Base-by-base conservation (phyloP, 257 asterid species). In the Jacaranda copaia region DNA sequence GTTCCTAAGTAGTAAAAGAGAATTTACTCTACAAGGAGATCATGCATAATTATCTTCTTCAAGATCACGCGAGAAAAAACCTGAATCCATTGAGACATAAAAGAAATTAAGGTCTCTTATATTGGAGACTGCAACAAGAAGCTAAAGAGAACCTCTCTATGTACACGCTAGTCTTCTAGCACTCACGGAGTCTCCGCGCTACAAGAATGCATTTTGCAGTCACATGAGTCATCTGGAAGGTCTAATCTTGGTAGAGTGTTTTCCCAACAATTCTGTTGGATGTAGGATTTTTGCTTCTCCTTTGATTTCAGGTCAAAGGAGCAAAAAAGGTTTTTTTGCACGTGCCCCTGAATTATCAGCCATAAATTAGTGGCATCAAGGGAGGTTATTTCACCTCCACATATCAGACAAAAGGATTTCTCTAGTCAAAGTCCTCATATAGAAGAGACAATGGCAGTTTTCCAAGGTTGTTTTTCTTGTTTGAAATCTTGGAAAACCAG, bases 381-480 rank as follows among this genome's bases (percentile, higher is more conserved):
- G 16, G 49, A 61, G 72, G 62, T 76, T 79, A 46, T 16, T 53
- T 74, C 83, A 1, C 25, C 63, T 66, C 58, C 81, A 49, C 78
- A 66, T 19, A 59, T 49, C 57, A 49, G 67, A 65, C 46, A 52
- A 63, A 40, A 74, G 68, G 40, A 74, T 68, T 46, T 9, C 56
- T 58, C 53, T 64, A 48, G 5, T 70, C 86, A 56, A 74, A 78
- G 76, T 82, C 81, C 36, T 82, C 81, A 62, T 3, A 19, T 45
- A 42, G 68, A 75, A 48, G 81, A 70, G 79, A 80, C 18, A 8
- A 19, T 59, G 35, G 20, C 74, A 74, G 66, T 43, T 69, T 43
- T 49, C 78, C 53, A 12, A 77, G 68, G 77, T 58, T n/a, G 46
- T 42, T 52, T 76, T 68, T 19, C 49, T 8, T 69, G n/a, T 48